phyloP scores from a whole-genome alignment of 192 early-diverging fungal species.

The Linnemannia schmuckeri region DNA sequence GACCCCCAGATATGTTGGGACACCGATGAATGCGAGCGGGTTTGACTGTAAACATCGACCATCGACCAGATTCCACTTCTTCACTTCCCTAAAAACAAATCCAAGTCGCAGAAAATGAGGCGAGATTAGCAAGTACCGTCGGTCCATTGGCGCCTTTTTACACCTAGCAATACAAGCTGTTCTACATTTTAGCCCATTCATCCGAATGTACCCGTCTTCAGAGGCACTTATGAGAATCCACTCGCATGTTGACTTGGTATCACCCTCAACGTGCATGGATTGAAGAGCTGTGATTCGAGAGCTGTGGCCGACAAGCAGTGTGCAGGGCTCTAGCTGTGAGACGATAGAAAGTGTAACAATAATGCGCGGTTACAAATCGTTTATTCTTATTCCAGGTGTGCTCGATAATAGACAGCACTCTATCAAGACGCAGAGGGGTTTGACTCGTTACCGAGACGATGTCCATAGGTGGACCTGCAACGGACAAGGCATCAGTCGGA shows the following conservation, averaged over 20 bases:
- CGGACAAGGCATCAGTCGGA: background rate
- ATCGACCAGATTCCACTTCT: slow-evolving; percentile 64
- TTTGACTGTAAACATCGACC: slow-evolving; percentile 66
- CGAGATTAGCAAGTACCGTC: background rate
- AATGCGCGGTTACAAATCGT: background rate
- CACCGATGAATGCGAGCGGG: slow-evolving; percentile 59
- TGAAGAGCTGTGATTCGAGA: slow-evolving; percentile 61
- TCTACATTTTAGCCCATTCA: background rate
- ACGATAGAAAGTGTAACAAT: background rate
- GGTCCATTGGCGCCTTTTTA: no score
- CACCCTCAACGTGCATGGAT: slow-evolving; percentile 55
- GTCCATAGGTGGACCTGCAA: background rate
- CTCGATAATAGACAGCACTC: background rate
- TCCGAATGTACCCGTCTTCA: slow-evolving; percentile 64
- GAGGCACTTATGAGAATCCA: slow-evolving; percentile 68
- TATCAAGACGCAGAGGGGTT: background rate
- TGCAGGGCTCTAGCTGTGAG: slow-evolving; percentile 56
- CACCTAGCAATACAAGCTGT: background rate
- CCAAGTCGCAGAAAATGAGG: background rate
- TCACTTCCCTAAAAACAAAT: slow-evolving; percentile 58
- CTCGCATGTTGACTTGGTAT: slow-evolving; percentile 55
- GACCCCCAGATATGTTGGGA: slow-evolving; percentile 61
- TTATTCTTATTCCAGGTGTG: background rate
- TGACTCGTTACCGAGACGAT: background rate
- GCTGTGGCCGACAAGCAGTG: slow-evolving; percentile 65